Conservation (phyloP, 2,329 filamentous ascomycete genomes). For the Rhinocladiella mackenziei region DNA sequence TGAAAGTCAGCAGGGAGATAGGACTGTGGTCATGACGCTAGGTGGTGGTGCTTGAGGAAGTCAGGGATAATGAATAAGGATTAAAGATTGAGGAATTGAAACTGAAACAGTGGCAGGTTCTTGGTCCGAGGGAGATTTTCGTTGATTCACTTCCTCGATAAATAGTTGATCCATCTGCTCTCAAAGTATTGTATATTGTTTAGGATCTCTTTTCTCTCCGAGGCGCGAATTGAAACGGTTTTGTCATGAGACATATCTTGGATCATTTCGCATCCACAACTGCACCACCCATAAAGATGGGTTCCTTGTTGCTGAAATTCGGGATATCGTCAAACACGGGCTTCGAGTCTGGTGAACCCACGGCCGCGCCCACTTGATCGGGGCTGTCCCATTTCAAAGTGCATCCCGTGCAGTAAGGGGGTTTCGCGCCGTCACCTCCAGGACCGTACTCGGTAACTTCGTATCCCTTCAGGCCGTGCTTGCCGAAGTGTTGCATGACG, state of each 20-base stretch:
- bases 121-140: too few relatives aligned
- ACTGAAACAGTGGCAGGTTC: too few relatives aligned
- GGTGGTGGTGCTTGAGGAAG: constrained; percentile 24
- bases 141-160: too few relatives aligned
- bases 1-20: constrained; percentile 34
- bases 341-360: constrained; percentile 10
- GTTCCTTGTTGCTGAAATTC: constrained; percentile 21
- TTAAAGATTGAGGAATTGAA: too few relatives aligned
- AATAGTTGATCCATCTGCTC: too few relatives aligned
- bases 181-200: too few relatives aligned
- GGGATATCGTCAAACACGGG: constrained; percentile 21
- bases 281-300: constrained; percentile 14
- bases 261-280: too few relatives aligned
- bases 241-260: too few relatives aligned
- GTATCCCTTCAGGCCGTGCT: constrained; percentile 39
- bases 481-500: constrained; percentile 39
- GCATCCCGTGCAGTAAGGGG: constrained; percentile 9
- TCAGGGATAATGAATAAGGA: too few relatives aligned
- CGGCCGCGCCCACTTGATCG: constrained; percentile 14
- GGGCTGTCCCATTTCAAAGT: constrained; percentile 20
- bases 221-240: too few relatives aligned
- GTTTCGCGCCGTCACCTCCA: constrained; percentile 16
- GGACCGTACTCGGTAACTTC: constrained; percentile 19
- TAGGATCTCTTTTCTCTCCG: too few relatives aligned
- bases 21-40: constrained; percentile 34